Evolutionary conservation across 805 yeast genomes (phyloP).

Genomic region (Sugiyamaella marilandica): DNA sequence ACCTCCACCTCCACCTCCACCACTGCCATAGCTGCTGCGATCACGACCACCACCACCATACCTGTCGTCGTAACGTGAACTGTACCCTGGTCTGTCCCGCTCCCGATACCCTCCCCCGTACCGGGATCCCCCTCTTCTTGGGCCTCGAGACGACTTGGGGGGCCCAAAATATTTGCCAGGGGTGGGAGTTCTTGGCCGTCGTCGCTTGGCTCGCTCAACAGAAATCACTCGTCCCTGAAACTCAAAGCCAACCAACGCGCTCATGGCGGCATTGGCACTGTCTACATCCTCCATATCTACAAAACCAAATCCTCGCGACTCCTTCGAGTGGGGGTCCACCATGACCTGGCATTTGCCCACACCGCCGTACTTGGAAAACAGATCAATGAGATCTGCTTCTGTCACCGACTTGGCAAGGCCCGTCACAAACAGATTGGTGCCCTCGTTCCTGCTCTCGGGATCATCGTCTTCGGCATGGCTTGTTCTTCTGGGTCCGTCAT

Average conservation of each 20-base stretch:
- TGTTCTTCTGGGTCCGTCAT: too few relatives aligned
- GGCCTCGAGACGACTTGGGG: slow-evolving; percentile 22
- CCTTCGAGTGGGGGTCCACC: slow-evolving; percentile 41
- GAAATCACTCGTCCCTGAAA: slow-evolving; percentile 41
- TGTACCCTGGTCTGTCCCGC: slow-evolving; percentile 18
- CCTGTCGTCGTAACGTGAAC: slow-evolving; percentile 20
- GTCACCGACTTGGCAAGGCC: slow-evolving; percentile 31
- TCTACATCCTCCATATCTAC: slow-evolving; percentile 41
- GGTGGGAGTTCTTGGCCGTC: slow-evolving; percentile 35
- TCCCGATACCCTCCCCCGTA: slow-evolving; percentile 8
- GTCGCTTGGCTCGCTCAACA: slow-evolving; percentile 43
- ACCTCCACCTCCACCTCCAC: slow-evolving; percentile 22
- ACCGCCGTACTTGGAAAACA: slow-evolving; percentile 29
- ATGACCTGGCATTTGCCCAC: slow-evolving; percentile 38
- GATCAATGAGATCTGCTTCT: slow-evolving; percentile 26
- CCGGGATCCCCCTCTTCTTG: slow-evolving; percentile 16
- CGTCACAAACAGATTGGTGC: slow-evolving; percentile 34
- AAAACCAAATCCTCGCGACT: slow-evolving; percentile 50
- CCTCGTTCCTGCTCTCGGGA: slow-evolving; percentile 28
- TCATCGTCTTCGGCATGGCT: slow-evolving; percentile 16
- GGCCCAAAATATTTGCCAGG: slow-evolving; percentile 37
- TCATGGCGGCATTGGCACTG: slow-evolving; percentile 43
- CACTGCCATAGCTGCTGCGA: slow-evolving; percentile 20
- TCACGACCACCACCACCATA: slow-evolving; percentile 12
- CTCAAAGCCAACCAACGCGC: slow-evolving; percentile 40